Evolutionary conservation across 2,329 filamentous ascomycete species (phyloP), one percentile per base, ranked within the genome.

Genomic region (Epichloe typhina): DNA sequence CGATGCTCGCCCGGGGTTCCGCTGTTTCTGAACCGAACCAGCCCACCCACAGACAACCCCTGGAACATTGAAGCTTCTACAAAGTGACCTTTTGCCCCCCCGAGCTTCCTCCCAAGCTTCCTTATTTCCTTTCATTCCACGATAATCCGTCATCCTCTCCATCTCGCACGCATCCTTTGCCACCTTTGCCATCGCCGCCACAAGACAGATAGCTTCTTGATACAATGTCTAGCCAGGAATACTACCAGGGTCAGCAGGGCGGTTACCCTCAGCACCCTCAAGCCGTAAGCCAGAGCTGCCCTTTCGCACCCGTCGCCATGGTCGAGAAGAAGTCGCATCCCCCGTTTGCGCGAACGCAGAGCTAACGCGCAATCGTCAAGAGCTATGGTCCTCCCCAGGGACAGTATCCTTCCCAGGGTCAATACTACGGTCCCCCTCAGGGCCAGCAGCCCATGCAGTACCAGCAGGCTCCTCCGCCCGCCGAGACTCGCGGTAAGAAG

Each of bases 381-480:
- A 59, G 59, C 54, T 65, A 65, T 36, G 61, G 61, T 4, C 61
- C 60, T 54, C 62, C 61, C 9, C 63, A 62, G 50, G 61, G 59
- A 33, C 60, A 62, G 53, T 65, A 64, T 46, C 59, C 58, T 53
- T 64, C 64, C 15, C 65, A 64, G 46, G 65, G 63, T 44, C 58
- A 64, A 46, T 61, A 60, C 41, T 58, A 61, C 35, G 59, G 59
- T 44, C 60, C 61, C 54, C 62, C 61, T 36, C 61, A 62, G 44
- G 65, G 53, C 59, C 66, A 71, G 57, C 64, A 66, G 50, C 71
- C 67, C 52, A 72, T 72, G 66, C 66, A 71, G 58, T 69, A 72
- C 57, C 66, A 71, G 54, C 68, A 70, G 58, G 63, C 59, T 21
- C 66, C 63, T 35, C 63, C 66, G 19, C 62, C 55, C 40, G 61